Base-by-base conservation (phyloP, 306 rosid genomes). In the Trifolium subterraneum region DNA sequence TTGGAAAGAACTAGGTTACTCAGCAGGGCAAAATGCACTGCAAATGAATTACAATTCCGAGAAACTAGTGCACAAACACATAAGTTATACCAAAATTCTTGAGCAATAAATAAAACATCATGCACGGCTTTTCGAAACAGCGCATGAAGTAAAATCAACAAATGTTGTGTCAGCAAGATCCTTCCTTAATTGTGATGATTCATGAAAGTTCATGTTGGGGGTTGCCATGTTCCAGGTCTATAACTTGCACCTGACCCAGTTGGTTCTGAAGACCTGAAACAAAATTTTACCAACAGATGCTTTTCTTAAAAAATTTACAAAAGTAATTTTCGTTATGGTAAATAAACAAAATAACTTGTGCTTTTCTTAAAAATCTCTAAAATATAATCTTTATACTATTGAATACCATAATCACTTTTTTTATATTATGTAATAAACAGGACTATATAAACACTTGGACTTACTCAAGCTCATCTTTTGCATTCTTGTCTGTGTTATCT, bases 171-270 rank as follows among this genome's bases (percentile, higher is more conserved):
- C 76, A 66, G 78, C 14, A 74, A 61, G 47, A 31, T 39, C 45
- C 52, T 13, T 39, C 47, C 52, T 7, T 7, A 12, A 64, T 23
- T 36, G 71, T 33, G 48, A 45, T 35, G 65, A 79, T 75, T 51
- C 18, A 45, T 25, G 65, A 75, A 61, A 51, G 18, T 72, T 93
- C 88, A 91, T 39, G 87, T 78, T 71, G 98, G 98, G 20, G 96
- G 98, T 68, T 91, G 96, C 98, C 98, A 91, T n/a, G 93, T 91
- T 61, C 98, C 98, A 20, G 98, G 96, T 69, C 68, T 80, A 82
- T 71, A 93, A 16, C 90, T 45, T 72, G 82, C 71, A 18, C 98
- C 92, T 39, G 96, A 78, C 74, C 98, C 93, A 0, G 80, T 74
- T 58, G 97, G 96, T 79, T 93, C 98, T 8, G 96, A 68, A 38